These are phyloP conservation scores for Exophiala sp. DNA, from an alignment of 2,329 filamentous ascomycete species.

Conservation along the genomic window DNA sequence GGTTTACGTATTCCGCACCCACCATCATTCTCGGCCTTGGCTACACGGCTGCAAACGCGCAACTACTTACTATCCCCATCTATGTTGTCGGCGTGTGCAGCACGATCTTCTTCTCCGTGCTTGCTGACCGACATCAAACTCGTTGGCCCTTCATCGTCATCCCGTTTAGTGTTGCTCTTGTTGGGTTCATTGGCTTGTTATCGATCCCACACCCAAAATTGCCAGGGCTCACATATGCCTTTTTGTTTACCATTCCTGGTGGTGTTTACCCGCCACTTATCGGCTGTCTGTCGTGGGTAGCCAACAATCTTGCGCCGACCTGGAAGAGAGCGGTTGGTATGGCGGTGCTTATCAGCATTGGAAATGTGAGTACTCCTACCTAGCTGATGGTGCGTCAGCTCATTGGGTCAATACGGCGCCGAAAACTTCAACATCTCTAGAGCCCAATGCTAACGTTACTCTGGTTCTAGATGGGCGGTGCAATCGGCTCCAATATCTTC, in stretches of 20 bases:
- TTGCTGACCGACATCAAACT: constrained; percentile 30
- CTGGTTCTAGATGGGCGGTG: constrained; percentile 9
- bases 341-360: constrained; percentile 62
- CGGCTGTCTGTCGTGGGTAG: constrained; percentile 53
- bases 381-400: not conserved
- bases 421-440: not conserved
- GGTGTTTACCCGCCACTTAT: constrained; percentile 48
- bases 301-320: constrained; percentile 57
- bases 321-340: constrained; percentile 58
- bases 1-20: constrained; percentile 20
- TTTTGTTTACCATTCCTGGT: constrained; percentile 27
- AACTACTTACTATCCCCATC: constrained; percentile 33
- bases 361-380: constrained; percentile 36
- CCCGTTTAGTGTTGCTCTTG: constrained; percentile 31
- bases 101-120: constrained; percentile 29
- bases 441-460: not conserved
- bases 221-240: constrained; percentile 29
- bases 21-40: constrained; percentile 29
- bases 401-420: not conserved
- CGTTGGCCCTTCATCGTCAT: constrained; percentile 36
- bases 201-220: constrained; percentile 24
- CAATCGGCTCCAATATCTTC: constrained; percentile 24
- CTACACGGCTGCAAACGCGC: constrained; percentile 18
- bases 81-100: constrained; percentile 32
- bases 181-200: constrained; percentile 34